Evolutionary conservation across 2,329 filamentous ascomycete genomes (phyloP), one percentile per base, ranked within the genome.

Genomic region (Fusarium sp.): DNA sequence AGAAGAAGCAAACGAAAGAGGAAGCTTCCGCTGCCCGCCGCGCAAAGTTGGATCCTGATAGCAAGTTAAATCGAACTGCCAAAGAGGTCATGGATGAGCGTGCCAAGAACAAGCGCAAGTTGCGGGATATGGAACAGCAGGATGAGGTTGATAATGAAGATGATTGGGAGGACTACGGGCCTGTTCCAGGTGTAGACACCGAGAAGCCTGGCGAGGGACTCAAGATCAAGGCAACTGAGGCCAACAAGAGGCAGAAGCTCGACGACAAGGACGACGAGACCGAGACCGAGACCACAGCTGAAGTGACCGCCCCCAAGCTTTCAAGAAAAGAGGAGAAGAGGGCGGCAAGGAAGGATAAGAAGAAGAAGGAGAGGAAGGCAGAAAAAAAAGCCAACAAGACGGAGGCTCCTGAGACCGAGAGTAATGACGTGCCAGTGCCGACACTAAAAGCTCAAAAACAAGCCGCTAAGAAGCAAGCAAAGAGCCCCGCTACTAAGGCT

Each of bases 1-100:
- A 91, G 76, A 97, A 96, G 82, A 98, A 98, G 83, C 94, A 98
- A 81, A 95, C 93, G 49, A 97, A 97, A 78, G 91, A 93, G 78
- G 87, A 97, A 79, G 92, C 92, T 61, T 88, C 89, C 65, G 90
- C 91, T 70, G 92, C 93, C 56, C 94, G 94, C 81, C 87, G 90
- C 76, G 93, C 91, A 62, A 98, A 97, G 81, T 86, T 98, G 39
- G 93, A 98, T 74, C 94, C 96, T 25, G 93, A 95, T 70, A 94
- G 93, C 75, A 90, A 91, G 65, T 78, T 86, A 69, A 96, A 96
- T 83, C 83, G 82, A 67, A 96, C 89, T 69, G 95, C 94, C 63
- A 95, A 97, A 78, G 94, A 98, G 78, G 89, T 97, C 64, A 91
- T 97, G 88, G 93, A 96, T 71, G 94, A 97, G 76, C 83, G 86